These are phyloP conservation scores for Kalmusia sp. DNA, from an alignment of 2,329 filamentous ascomycete species.

Conservation along the genomic window DNA sequence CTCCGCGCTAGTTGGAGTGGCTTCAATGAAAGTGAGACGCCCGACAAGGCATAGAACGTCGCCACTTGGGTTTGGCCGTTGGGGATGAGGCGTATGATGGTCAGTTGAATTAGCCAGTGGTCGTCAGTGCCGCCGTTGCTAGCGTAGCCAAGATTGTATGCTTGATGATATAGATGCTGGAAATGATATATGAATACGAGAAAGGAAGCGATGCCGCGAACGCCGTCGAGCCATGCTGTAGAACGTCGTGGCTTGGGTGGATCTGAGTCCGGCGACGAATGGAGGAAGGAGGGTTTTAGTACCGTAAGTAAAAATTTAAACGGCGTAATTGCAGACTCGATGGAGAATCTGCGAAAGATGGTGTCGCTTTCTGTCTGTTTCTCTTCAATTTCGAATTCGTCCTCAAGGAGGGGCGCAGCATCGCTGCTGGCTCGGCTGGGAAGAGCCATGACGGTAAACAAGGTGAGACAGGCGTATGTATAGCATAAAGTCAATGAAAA, in stretches of 20 bases:
- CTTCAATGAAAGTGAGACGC: conserved; percentile 55
- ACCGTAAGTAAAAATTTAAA: not conserved
- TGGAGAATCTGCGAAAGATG: not conserved
- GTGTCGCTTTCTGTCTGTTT: not conserved
- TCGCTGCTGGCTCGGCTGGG: conserved; percentile 3
- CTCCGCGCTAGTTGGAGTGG: conserved; percentile 50
- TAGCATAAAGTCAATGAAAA: too few species aligned
- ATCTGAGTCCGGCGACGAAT: not conserved
- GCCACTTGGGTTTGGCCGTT: conserved; percentile 63
- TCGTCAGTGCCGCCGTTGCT: conserved; percentile 58
- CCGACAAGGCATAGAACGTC: conserved; percentile 57
- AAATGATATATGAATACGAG: conserved; percentile 64
- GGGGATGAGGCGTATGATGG: conserved; percentile 65
- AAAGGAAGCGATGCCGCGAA: conserved; percentile 68
- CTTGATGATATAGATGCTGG: conserved; percentile 68
- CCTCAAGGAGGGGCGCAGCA: not conserved
- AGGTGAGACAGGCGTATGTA: too few species aligned
- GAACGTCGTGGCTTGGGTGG: not conserved
- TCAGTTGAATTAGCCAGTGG: conserved; percentile 55
- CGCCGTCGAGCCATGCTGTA: conserved; percentile 57
- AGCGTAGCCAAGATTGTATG: conserved; percentile 47
- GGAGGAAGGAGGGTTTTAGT: not conserved
- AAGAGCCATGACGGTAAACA: not conserved
- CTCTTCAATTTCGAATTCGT: not conserved
- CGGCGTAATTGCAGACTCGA: too few species aligned